Base-by-base conservation (phyloP, 1,284 basidiomycete species). In the Malassezia nana region DNA sequence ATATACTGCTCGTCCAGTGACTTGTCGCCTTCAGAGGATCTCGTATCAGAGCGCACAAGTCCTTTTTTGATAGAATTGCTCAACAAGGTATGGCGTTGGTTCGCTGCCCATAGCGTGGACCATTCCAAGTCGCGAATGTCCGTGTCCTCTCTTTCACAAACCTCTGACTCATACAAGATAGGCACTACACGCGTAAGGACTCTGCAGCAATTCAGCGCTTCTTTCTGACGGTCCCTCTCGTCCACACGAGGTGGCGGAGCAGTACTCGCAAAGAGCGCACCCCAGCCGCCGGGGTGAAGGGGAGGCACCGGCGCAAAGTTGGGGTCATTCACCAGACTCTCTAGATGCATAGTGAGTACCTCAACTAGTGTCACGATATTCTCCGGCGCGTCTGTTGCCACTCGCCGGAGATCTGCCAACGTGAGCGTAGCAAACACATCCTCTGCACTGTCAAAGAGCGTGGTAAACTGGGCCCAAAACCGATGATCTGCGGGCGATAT, bases 151-250 rank as follows among this genome's bases (percentile, higher is more conserved):
- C 18, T 22, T 2, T 24, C 9, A 6, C 15, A 25, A 1, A 40
- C n/a, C 8, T 18, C 16, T 4, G 32, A 31, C 20, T 56, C 54
- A 28, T 56, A 56, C 10, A 73, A 46, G 4, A 66, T 58, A 1
- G 71, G 69, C 16, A 73, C 26, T 1, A 67, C 52, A 7, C 71
- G 57, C 6, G 67, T 64, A 6, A 73, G 57, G 20, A 73, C 63
- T 4, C 71, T 49, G 40, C 62, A 46, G 50, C 66, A 69, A 38
- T 73, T 73, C 28, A 73, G 58, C 5, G 60, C 67, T 49, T 73
- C 69, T 33, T 53, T 63, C 1, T 48, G 41, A 2, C 69, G 46
- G 38, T 72, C 61, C 9, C 69, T 58, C 13, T 50, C 41, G 2
- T 52, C 52, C 1, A 26, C 46, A 2, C 43, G 41, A 13, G n/a